Base-by-base conservation (phyloP, 139 green algal species). In the Chlorella ohadii region DNA sequence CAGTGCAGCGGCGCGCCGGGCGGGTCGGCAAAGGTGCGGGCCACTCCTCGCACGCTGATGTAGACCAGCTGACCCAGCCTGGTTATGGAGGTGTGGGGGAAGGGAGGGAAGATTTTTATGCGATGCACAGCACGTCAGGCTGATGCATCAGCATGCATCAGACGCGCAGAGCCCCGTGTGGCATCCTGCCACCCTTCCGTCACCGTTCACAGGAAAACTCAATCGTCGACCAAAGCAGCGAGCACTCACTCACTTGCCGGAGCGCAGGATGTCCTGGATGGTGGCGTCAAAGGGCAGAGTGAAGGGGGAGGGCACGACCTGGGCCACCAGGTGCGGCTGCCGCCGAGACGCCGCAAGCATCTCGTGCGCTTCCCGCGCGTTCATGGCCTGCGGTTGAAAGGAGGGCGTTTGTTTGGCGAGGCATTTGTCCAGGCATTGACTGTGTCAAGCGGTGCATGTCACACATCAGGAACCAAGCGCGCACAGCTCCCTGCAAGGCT, bases 221-320 rank as follows among this genome's bases (percentile, higher is more conserved):
- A n/a, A n/a, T n/a, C n/a, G n/a, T n/a, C n/a, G n/a, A n/a, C n/a
- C n/a, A n/a, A n/a, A n/a, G n/a, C n/a, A n/a, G n/a, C n/a, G n/a
- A n/a, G n/a, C n/a, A n/a, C n/a, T 1, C 0, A 25, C 72, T 64
- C 47, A 78, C 72, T 41, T 78, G 47, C 72, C 72, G 17, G 17
- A 28, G 17, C 72, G 72, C n/a, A 78, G 13, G n/a, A 78, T 78
- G n/a, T 78, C 44, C 39, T 86, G 82, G 28, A 89, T 83, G 57
- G 82, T 78, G 51, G 76, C 76, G 31, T 89, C 86, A 31, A 57
- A 89, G 11, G 41, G 56, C 38, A 89, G 81, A 1, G 86, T 90
- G 64, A 88, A 34, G 16, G 86, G 86, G 17, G 71, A 84, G 5
- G 86, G 86, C 7, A 90, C 86, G 3, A 90, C 65, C 72, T 86